Percentiles rank a stretch among this genome's conserved stretches.
These are phyloP conservation scores for Sporothrix mexicana DNA, from an alignment of 2,329 filamentous ascomycete species.

Conservation along the genomic window DNA sequence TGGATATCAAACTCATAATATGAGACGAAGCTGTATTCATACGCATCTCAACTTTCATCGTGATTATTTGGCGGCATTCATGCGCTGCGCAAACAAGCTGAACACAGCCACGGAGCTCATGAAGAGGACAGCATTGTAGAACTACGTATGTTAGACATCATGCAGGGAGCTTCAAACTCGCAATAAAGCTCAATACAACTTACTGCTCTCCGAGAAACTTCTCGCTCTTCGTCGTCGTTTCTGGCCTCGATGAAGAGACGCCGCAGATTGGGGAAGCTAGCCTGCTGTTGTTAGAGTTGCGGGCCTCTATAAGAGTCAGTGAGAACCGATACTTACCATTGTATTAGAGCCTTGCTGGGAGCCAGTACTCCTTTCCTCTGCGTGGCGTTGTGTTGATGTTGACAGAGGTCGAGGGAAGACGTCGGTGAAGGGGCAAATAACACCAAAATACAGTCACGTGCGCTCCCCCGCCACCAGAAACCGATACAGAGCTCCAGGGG, in stretches of 20 bases:
- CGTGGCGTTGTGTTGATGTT: not conserved
- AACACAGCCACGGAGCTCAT: conserved; percentile 96
- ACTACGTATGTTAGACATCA: conserved; percentile 59
- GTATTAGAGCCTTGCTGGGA: not conserved
- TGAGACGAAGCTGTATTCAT: too few relatives aligned
- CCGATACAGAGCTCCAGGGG: not conserved
- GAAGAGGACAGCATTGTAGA: conserved; percentile 96
- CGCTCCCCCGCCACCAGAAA: conserved; percentile 20
- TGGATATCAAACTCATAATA: too few relatives aligned
- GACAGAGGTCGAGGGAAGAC: not conserved
- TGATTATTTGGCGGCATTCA: conserved; percentile 59
- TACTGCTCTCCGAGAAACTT: conserved; percentile 86
- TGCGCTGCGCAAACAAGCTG: conserved; percentile 87
- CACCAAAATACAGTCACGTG: conserved; percentile 27
- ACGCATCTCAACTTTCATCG: conserved; percentile 16
- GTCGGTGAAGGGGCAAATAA: conserved; percentile 24
- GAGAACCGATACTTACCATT: conserved; percentile 15
- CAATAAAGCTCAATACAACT: not conserved
- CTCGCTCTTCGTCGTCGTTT: conserved; percentile 90
- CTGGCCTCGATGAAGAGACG: conserved; percentile 94
- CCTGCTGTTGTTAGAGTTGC: conserved; percentile 52
- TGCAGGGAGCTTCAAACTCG: conserved; percentile 47
- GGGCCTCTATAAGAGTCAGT: not conserved
- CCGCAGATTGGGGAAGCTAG: conserved; percentile 89
- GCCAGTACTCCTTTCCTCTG: not conserved